phyloP scores from a whole-genome alignment of 2,329 filamentous ascomycete genomes.

The Hirsutella rhossiliensis region DNA sequence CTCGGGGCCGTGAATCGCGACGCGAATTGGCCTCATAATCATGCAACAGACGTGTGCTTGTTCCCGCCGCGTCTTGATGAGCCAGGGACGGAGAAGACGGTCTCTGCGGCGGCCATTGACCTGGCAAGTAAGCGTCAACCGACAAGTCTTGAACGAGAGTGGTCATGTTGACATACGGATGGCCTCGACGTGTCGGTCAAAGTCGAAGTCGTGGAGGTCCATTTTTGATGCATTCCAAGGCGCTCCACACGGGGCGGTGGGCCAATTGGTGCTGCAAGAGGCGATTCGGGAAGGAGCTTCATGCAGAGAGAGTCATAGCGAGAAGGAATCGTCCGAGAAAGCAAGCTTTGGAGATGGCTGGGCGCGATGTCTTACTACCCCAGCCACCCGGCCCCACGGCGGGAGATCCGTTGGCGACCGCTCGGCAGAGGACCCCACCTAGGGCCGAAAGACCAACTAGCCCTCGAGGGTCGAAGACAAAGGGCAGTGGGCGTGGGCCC shows the following conservation, averaged over 20 bases:
- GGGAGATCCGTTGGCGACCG: no score
- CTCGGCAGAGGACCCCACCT: no score
- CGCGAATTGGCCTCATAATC: no score
- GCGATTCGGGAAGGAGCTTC: constrained; percentile 12
- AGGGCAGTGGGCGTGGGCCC: no score
- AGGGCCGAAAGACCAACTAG: no score
- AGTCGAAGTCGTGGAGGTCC: constrained; percentile 14
- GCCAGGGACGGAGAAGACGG: no score
- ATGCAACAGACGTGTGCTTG: no score
- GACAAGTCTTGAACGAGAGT: no score
- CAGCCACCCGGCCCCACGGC: no score
- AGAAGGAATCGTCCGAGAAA: constrained; percentile 18
- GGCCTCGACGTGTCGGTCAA: constrained; percentile 18
- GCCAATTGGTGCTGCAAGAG: constrained; percentile 21
- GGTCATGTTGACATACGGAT: constrained; percentile 18
- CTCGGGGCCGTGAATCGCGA: no score
- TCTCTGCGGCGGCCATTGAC: not conserved
- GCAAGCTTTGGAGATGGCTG: constrained; percentile 11
- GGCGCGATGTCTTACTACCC: not conserved
- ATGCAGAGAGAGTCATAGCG: constrained; percentile 7
- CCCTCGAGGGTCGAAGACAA: no score
- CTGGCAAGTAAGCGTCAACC: constrained; percentile 1
- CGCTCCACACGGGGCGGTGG: constrained; percentile 19
- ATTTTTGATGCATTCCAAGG: constrained; percentile 9
- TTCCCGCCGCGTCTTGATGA: no score